Evolutionary conservation across 148 eudicot species (phyloP).

Genomic region (Chenopodium quinoa): DNA sequence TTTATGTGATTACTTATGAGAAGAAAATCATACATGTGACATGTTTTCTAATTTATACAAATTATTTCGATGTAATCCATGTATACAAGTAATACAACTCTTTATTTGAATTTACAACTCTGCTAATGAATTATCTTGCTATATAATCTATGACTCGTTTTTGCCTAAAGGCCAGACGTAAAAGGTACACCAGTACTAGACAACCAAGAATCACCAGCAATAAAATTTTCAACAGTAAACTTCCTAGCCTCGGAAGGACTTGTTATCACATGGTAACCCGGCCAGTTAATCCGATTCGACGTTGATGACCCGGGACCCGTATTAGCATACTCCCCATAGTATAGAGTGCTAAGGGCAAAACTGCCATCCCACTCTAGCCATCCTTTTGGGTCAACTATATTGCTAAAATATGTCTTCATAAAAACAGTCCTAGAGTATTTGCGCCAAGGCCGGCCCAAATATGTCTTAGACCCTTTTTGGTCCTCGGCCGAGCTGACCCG

Average conservation of each 20-base stretch:
- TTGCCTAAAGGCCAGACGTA: slow-evolving; percentile 34
- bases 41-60: too few relatives aligned
- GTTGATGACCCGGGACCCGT: slow-evolving; percentile 74
- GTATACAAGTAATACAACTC: too few relatives aligned
- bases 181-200: slow-evolving; percentile 61
- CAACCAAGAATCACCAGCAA: slow-evolving; percentile 59
- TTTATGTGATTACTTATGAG: too few relatives aligned
- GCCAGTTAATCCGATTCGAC: slow-evolving; percentile 57
- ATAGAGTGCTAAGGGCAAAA: slow-evolving; percentile 66
- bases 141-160: neutral
- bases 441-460: slow-evolving; percentile 79
- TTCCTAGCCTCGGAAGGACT: slow-evolving; percentile 49
- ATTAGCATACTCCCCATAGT: slow-evolving; percentile 75
- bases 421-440: slow-evolving; percentile 61
- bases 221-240: slow-evolving; percentile 37
- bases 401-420: slow-evolving; percentile 51
- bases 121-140: neutral
- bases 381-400: slow-evolving; percentile 55
- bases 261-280: slow-evolving; percentile 62
- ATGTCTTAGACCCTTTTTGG: slow-evolving; percentile 40
- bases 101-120: neutral
- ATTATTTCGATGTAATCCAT: too few relatives aligned
- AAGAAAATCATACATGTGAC: too few relatives aligned
- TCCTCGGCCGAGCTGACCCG: slow-evolving; percentile 48
- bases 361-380: slow-evolving; percentile 75